Conservation (phyloP, 169 alveolate genomes). For the Plasmodium fragile region DNA sequence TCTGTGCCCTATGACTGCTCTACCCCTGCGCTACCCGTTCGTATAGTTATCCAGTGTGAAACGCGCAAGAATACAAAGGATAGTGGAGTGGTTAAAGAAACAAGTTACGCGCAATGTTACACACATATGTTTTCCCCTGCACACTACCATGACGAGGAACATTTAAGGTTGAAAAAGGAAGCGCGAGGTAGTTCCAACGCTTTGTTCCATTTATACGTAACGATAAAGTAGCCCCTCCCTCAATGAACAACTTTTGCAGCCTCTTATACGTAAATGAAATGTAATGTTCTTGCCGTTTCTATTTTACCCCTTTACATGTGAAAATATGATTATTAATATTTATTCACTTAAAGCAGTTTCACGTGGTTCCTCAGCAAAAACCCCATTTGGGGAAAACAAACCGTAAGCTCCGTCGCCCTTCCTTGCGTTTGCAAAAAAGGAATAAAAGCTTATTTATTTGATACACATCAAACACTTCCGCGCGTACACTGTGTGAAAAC, state of each 20-base stretch:
- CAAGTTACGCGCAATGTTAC: not conserved
- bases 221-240: not conserved
- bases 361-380: not conserved
- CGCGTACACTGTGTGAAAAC: not conserved
- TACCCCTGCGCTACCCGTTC: not conserved
- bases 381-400: not conserved
- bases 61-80: not conserved
- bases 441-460: not conserved
- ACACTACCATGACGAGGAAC: not conserved
- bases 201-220: not conserved
- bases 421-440: not conserved
- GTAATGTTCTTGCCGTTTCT: not conserved
- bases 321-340: not conserved
- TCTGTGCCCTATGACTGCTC: not conserved
- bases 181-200: not conserved
- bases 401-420: not conserved
- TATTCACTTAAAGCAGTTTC: not conserved
- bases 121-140: not conserved
- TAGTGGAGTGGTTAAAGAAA: not conserved
- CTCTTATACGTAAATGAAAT: not conserved
- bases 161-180: not conserved
- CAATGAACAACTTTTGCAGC: not conserved
- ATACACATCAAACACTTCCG: not conserved
- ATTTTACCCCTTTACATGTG: not conserved
- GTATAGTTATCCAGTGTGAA: not conserved